Base-by-base conservation (phyloP, 768 basidiomycete species). In the Rhizopogon rudus region DNA sequence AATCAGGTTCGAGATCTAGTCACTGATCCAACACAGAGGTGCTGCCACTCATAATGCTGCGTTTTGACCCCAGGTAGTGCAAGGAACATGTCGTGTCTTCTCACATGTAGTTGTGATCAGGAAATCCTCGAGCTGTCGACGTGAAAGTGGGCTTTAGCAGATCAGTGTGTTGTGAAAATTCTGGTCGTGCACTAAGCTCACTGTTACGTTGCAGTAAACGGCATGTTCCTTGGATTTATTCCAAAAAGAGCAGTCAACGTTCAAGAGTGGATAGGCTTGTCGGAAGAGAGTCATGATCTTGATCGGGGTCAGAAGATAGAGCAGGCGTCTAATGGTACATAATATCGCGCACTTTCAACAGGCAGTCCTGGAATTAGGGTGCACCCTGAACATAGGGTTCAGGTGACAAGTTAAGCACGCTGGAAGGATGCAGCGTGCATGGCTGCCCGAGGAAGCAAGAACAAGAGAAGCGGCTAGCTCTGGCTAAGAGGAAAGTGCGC, bases 331-430 rank as follows among this genome's bases (percentile, higher is more conserved):
- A 49, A 12, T 20, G 44, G 51, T 59, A 72, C 69, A 72, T 72
- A 70, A 70, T 72, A 67, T 54, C 28, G 53, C 53, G 54, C 63
- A 60, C 65, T 57, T 65, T 60, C 58, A 53, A 54, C 41, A 40
- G n/a, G 17, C 33, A 45, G 39, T 37, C 3, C 35, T 37, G 33
- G 52, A 56, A 67, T 63, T 59, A 58, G 69, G 69, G 69, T 70
- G 58, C 60, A 61, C 69, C 69, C 69, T 70, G 69, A 49, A 49
- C 46, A 25, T 51, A 53, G 52, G 48, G 48, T 49, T 35, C 48
- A 51, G 31, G 17, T 29, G 28, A 53, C 44, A 10, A 53, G 52
- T 49, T 45, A 12, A 53, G 28, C 20, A 7, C 22, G 66, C 33
- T 51, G 51, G 57, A 57, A 54, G 39, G 35, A 54, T 49, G 56